phyloP scores from a whole-genome alignment of 2,329 filamentous ascomycete species.

The Alternaria brassicicola region DNA sequence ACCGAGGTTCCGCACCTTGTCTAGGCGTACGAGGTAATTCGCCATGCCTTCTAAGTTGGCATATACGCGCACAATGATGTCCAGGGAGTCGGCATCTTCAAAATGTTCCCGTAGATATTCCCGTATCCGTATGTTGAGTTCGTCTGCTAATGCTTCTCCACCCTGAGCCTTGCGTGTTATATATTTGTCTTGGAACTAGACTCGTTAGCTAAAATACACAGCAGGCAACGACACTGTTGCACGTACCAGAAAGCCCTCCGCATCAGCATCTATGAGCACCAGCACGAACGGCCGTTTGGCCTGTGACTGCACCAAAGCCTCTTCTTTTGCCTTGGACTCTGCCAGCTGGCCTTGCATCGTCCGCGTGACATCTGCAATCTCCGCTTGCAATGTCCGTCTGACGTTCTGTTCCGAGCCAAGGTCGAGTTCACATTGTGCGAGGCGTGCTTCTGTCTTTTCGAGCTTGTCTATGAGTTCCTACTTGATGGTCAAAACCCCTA shows the following conservation, averaged over 20 bases:
- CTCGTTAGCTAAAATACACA: conserved; percentile 1
- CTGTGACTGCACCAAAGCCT: conserved; percentile 40
- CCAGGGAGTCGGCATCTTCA: conserved; percentile 44
- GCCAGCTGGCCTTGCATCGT: conserved; percentile 14
- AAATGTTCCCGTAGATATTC: conserved; percentile 46
- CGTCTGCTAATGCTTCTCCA: conserved; percentile 44
- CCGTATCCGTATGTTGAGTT: conserved; percentile 41
- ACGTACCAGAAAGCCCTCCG: conserved; percentile 45
- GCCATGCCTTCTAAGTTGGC: conserved; percentile 48
- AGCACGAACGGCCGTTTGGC: conserved; percentile 44
- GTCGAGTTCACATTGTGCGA: conserved; percentile 46
- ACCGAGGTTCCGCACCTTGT: conserved; percentile 45
- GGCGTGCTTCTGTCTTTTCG: conserved; percentile 45
- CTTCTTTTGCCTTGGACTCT: conserved; percentile 41
- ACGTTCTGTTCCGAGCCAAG: conserved; percentile 49
- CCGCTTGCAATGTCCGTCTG: conserved; percentile 43
- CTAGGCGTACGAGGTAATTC: conserved; percentile 44
- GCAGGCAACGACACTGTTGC: background rate
- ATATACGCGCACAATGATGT: conserved; percentile 45
- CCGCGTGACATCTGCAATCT: conserved; percentile 25
- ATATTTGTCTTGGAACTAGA: conserved; percentile 47
- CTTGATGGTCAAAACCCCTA: background rate
- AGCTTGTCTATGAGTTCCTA: conserved; percentile 48
- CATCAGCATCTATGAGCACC: conserved; percentile 47
- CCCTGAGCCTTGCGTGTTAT: conserved; percentile 44